Percentiles rank a stretch among this genome's conserved stretches.
These are phyloP conservation scores for Scheffersomyces illinoinensis DNA, from an alignment of 1,139 yeast species.

Conservation along the genomic window DNA sequence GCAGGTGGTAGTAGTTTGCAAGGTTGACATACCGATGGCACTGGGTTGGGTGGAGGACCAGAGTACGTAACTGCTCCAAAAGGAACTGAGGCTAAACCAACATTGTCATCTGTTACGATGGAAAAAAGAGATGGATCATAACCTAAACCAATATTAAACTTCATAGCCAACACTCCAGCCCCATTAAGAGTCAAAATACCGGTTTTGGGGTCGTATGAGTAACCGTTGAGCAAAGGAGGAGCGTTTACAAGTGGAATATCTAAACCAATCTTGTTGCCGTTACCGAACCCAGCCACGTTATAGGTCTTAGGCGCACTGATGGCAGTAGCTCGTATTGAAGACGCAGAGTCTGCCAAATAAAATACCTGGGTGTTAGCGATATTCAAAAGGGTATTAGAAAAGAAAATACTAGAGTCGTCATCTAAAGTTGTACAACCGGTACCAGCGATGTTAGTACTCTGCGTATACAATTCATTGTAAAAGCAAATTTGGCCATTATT, in stretches of 20 bases:
- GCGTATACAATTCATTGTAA: slow-evolving; percentile 11
- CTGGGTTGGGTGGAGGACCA: slow-evolving; percentile 16
- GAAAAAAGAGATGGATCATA: slow-evolving; percentile 10
- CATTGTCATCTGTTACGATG: slow-evolving; percentile 17
- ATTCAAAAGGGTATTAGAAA: slow-evolving; percentile 12
- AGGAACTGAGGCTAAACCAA: slow-evolving; percentile 3
- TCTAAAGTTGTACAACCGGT: slow-evolving; percentile 19
- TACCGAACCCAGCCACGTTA: slow-evolving; percentile 33
- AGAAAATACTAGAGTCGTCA: slow-evolving; percentile 10
- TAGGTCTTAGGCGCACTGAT: slow-evolving; percentile 19
- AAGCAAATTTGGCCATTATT: slow-evolving; percentile 19
- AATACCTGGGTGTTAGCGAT: slow-evolving; percentile 21
- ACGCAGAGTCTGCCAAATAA: slow-evolving; percentile 19
- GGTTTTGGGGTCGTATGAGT: slow-evolving; percentile 13
- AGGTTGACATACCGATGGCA: slow-evolving; percentile 16
- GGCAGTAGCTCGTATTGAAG: slow-evolving; percentile 21
- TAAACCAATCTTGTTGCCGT: slow-evolving; percentile 28
- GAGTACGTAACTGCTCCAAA: slow-evolving; percentile 17
- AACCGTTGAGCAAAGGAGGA: slow-evolving; percentile 11
- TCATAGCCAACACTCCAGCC: slow-evolving; percentile 8
- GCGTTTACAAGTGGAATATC: slow-evolving; percentile 14
- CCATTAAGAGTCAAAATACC: slow-evolving; percentile 22
- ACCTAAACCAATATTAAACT: slow-evolving; percentile 25
- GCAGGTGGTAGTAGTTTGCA: slow-evolving; percentile 11
- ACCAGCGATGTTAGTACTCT: slow-evolving; percentile 14